Base-by-base conservation (phyloP, 2,329 filamentous ascomycete genomes). In the Blastomyces parvus region DNA sequence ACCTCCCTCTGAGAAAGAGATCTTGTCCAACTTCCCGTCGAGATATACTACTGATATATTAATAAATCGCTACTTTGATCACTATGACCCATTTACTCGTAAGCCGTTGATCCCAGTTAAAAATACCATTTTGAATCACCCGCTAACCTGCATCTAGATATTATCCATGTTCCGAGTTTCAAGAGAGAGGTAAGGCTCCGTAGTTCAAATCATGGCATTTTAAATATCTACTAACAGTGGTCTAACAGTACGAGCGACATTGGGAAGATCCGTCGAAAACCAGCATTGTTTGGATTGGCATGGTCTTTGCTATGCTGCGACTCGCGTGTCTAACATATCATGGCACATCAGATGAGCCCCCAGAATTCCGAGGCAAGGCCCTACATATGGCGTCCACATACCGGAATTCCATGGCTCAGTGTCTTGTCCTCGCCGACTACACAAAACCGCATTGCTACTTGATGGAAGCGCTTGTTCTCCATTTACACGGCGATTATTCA, bases 61-160 rank as follows among this genome's bases (percentile, higher is more conserved):
- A 22, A 88, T 96, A 65, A 87, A 88, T 66, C 86, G 93, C 65
- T 99, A 95, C 73, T 97, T 97, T 80, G 93, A 93, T 73, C 93
- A 89, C 36, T 86, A 85, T 68, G 85, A 87, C 68, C 85, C 84
- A 17, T 82, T 83, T 36, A 82, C 84, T 60, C 82, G 78, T 80
- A 71, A 69, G 84, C 86, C 55, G 48, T 58, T 52, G 14, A 6
- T 38, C 13, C 65, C 64, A 6, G 63, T 55, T 17, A n/a, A 40
- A 63, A 3, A 48, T 46, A 40, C 59, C 56, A 46, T 42, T 50
- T 22, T 40, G 56, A 33, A 36, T 17, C 33, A 6, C 3, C 53
- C 56, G 62, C 79, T 81, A 64, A n/a, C 61, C 66, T 71, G 13
- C 55, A 36, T 72, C 6, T 63, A 73, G 87, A 85, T 71, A 86